Conservation (phyloP, 2,329 filamentous ascomycete genomes). For the Cladorrhinum sp. region DNA sequence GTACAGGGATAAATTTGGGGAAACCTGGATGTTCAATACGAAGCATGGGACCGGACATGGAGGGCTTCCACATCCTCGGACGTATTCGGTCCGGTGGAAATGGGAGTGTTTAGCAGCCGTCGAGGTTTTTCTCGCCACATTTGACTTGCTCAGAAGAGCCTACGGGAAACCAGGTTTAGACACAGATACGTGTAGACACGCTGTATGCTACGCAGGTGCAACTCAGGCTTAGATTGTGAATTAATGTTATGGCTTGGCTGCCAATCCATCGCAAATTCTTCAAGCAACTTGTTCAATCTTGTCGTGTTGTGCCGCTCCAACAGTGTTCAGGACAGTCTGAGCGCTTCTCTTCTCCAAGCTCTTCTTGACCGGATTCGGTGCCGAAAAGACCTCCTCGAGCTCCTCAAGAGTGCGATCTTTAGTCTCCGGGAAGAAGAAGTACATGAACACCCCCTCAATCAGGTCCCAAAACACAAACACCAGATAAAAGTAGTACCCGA, state of each 20-base stretch:
- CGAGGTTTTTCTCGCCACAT: background rate
- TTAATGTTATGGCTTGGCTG: background rate
- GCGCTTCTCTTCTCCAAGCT: slow-evolving; percentile 42
- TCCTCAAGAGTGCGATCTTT: slow-evolving; percentile 53
- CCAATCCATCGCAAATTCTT: background rate
- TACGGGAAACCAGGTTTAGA: background rate
- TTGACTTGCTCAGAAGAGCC: background rate
- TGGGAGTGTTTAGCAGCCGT: background rate
- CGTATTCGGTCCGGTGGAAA: slow-evolving; percentile 8
- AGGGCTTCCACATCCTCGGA: slow-evolving; percentile 5
- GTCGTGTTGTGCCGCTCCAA: slow-evolving; percentile 31
- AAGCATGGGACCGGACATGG: background rate
- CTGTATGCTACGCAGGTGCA: too few species aligned
- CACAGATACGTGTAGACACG: too few species aligned
- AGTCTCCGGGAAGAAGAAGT: slow-evolving; percentile 50
- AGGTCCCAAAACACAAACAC: slow-evolving; percentile 47
- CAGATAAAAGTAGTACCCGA: slow-evolving; percentile 45
- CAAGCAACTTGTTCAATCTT: slow-evolving; percentile 24
- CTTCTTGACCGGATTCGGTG: slow-evolving; percentile 45
- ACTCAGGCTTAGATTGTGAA: too few species aligned
- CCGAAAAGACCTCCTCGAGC: slow-evolving; percentile 50
- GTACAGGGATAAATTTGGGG: background rate
- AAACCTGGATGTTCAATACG: background rate
- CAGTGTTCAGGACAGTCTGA: slow-evolving; percentile 42
- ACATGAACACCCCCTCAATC: slow-evolving; percentile 42